Base-by-base conservation (phyloP, 148 eudicot genomes). In the Agrostemma githago region DNA sequence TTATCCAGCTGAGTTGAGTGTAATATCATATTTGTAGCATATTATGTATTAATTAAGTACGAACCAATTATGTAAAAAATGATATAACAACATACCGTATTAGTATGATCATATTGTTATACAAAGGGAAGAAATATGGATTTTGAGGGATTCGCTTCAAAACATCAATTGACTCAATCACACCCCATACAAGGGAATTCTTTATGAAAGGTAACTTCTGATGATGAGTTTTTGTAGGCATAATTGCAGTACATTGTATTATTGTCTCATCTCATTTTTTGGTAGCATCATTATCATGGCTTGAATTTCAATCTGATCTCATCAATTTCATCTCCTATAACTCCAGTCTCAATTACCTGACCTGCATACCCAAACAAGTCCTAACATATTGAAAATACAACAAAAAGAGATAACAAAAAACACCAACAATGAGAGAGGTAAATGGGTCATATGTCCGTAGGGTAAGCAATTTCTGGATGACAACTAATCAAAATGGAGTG, bases 91-190 rank as follows among this genome's bases (percentile, higher is more conserved):
- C 34, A 26, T 26, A 26, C 34, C 34, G 34, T 26, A 26, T 26
- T 26, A 26, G 34, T 26, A 26, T 26, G 34, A 26, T 26, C 34
- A 26, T 26, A 26, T 26, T 1, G 9, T 79, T 71, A 57, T 82
- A 76, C 75, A 93, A 72, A 26, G 97, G 88, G 4, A 43, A 75
- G 73, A 93, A 93, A 82, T 93, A 97, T 0, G 98, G 98, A 15
- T 81, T 83, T 72, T 93, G 98, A 59, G 98, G 98, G 38, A 88
- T 66, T 66, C 44, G 82, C 60, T 77, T 74, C 76, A 89, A 87
- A 6, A 81, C 83, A 56, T 93, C 93, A 90, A 88, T 83, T 66
- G 88, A 78, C 75, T 91, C 94, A 14, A 89, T 80, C 39, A 81
- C 68, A 76, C 78, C 60, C 98, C 94, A 89, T 46, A 89, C 73